Conservation (phyloP, 2,329 filamentous ascomycete genomes). For the Colletotrichum abscissum region DNA sequence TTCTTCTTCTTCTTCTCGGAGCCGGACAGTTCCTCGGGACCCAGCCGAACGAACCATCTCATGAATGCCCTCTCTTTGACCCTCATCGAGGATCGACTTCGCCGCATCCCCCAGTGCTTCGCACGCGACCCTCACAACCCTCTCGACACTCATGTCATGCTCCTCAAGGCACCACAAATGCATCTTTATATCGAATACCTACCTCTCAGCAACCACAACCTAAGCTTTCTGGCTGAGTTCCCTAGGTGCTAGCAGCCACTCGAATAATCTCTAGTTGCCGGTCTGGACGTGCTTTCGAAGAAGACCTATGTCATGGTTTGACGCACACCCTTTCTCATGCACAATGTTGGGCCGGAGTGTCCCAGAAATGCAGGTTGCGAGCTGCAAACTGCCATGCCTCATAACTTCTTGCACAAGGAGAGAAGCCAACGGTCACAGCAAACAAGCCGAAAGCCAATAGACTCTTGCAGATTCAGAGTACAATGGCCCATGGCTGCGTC, state of each 20-base stretch:
- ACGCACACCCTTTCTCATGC: conserved; percentile 11
- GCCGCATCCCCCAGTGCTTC: background rate
- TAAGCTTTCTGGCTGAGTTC: background rate
- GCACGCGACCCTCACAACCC: background rate
- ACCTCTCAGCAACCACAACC: background rate
- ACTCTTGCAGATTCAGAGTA: background rate
- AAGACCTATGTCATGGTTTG: conserved; percentile 8
- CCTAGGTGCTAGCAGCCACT: background rate
- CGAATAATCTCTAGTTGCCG: background rate
- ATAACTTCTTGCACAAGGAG: background rate
- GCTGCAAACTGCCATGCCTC: conserved; percentile 26
- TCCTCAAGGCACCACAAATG: background rate
- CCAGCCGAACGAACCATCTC: background rate
- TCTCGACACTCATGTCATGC: background rate
- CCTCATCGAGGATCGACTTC: background rate
- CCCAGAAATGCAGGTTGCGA: conserved; percentile 7
- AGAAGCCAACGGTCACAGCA: background rate
- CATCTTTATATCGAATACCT: background rate
- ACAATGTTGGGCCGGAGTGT: conserved; percentile 14
- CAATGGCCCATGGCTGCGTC: conserved; percentile 1
- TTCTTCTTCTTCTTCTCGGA: background rate
- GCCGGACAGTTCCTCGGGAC: background rate
- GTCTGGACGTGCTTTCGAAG: background rate
- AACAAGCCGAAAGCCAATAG: background rate
- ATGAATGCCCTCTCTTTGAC: background rate